Conservation (phyloP, 2,329 filamentous ascomycete species). For the Atkinsonella texensis region DNA sequence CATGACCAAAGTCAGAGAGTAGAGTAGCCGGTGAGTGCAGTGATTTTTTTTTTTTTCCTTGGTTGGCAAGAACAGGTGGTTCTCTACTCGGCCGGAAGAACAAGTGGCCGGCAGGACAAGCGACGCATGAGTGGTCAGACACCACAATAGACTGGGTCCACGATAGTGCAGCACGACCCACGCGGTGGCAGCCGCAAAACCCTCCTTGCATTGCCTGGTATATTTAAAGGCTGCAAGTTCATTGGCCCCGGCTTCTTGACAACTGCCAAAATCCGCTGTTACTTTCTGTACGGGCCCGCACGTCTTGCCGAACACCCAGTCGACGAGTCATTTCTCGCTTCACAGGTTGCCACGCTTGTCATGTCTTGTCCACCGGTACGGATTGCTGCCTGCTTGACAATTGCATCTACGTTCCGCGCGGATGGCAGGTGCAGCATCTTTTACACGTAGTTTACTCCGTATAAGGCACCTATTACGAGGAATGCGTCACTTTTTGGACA, state of each 20-base stretch:
- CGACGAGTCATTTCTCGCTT: too few species aligned
- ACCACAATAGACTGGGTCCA: too few species aligned
- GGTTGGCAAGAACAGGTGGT: neutral
- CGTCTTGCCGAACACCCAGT: too few species aligned
- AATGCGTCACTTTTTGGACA: neutral
- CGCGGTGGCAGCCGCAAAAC: neutral
- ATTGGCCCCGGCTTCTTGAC: neutral
- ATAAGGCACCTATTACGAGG: too few species aligned
- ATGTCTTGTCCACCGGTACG: too few species aligned
- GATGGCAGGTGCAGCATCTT: too few species aligned
- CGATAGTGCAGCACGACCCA: neutral
- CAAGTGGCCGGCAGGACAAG: neutral
- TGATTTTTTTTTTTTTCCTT: neutral
- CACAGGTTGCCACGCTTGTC: too few species aligned
- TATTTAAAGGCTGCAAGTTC: neutral
- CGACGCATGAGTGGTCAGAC: too few species aligned
- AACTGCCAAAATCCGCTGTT: too few species aligned
- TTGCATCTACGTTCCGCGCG: too few species aligned
- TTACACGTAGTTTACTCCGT: neutral
- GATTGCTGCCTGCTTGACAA: too few species aligned
- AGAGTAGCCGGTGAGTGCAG: neutral
- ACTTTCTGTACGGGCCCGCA: too few species aligned
- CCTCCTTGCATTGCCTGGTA: neutral
- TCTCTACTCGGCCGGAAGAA: slow-evolving; percentile 2
- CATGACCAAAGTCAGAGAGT: neutral